A percentile compares a stretch with the other conserved stretches of the same genome.
These are phyloP conservation scores for Syncephalastrum racemosum DNA, from an alignment of 371 early-diverging fungal species.

Conservation along the genomic window DNA sequence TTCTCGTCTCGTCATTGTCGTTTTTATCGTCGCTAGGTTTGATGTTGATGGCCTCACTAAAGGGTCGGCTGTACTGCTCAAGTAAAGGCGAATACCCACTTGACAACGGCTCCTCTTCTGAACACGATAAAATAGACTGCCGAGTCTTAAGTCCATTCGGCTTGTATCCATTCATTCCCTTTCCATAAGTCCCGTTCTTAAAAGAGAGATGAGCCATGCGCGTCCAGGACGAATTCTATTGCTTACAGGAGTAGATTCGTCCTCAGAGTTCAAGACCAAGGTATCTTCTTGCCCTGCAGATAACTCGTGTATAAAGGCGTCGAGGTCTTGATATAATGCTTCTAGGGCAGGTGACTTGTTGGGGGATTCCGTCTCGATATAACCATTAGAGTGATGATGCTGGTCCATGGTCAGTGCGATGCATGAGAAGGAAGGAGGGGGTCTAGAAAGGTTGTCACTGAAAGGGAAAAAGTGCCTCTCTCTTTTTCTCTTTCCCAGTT, in stretches of 20 bases:
- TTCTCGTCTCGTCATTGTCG: not conserved
- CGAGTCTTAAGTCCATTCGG: conserved; percentile 1
- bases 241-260: no score
- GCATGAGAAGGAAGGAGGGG: no score
- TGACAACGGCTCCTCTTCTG: conserved; percentile 13
- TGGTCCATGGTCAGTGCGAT: conserved; percentile 15
- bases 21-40: not conserved
- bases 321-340: conserved; percentile 20
- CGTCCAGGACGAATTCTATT: no score
- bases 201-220: no score
- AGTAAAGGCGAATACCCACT: conserved; percentile 21
- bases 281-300: conserved; percentile 10
- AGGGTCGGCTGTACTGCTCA: conserved; percentile 14
- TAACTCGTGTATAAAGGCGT: conserved; percentile 23
- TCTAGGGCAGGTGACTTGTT: conserved; percentile 19
- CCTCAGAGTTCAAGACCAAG: no score
- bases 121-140: not conserved
- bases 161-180: no score
- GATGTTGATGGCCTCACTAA: conserved; percentile 9
- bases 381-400: not conserved
- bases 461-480: no score
- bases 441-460: no score
- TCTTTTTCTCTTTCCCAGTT: no score
- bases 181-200: no score
- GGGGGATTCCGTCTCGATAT: conserved; percentile 6